These are phyloP conservation scores for Zalaria obscura DNA, from an alignment of 2,329 filamentous ascomycete species.

Conservation along the genomic window DNA sequence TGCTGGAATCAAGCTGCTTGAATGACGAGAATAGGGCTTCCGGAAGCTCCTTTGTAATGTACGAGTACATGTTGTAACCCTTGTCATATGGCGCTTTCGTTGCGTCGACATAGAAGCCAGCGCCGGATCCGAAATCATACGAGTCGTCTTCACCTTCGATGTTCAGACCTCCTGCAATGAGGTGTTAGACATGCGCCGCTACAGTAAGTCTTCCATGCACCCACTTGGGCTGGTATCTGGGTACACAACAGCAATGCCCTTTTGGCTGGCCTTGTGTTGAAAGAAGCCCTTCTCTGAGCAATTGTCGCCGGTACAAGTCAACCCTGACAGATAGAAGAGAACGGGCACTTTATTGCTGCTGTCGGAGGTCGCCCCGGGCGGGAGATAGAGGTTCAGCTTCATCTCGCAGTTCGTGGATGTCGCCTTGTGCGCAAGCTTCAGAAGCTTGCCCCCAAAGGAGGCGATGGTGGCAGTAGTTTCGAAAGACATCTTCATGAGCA, in stretches of 20 bases:
- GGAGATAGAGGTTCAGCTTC: constrained; percentile 85
- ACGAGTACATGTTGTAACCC: constrained; percentile 90
- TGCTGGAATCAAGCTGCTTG: constrained; percentile 50
- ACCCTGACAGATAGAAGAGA: constrained; percentile 81
- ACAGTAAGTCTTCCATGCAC: constrained; percentile 12
- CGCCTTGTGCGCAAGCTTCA: constrained; percentile 75
- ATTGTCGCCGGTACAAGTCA: constrained; percentile 87
- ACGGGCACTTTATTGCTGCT: constrained; percentile 57
- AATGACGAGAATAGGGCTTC: constrained; percentile 58
- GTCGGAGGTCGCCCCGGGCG: constrained; percentile 47
- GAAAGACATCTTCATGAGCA: constrained; percentile 56
- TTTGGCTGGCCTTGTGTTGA: constrained; percentile 63
- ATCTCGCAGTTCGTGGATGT: constrained; percentile 71
- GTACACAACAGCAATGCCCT: constrained; percentile 83
- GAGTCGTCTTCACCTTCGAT: constrained; percentile 73
- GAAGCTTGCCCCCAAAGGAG: constrained; percentile 84
- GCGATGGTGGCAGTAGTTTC: constrained; percentile 79
- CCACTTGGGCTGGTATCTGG: constrained; percentile 85
- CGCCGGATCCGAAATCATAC: constrained; percentile 85
- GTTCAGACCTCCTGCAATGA: constrained; percentile 49
- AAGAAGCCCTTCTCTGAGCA: constrained; percentile 75
- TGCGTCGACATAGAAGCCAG: constrained; percentile 90
- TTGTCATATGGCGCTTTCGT: constrained; percentile 56
- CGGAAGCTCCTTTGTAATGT: constrained; percentile 82
- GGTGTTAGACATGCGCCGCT: constrained; percentile 4